A percentile compares a stretch with the other conserved stretches of the same genome.
Conservation (phyloP, 1,284 basidiomycete species). For the Rhodotorula sp. region DNA sequence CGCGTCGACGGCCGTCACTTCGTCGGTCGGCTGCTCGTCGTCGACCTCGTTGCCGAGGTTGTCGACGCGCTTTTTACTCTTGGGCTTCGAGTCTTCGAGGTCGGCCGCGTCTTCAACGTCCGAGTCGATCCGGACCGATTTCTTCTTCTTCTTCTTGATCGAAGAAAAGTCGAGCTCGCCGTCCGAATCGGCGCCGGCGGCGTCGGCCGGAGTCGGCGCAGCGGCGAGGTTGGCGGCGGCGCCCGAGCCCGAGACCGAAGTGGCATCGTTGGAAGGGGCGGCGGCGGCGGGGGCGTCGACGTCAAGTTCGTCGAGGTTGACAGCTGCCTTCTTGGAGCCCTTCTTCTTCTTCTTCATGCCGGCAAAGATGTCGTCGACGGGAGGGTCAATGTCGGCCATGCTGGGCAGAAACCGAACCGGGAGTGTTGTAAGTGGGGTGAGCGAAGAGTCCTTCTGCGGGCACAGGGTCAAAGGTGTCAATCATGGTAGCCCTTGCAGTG, state of each 20-base stretch:
- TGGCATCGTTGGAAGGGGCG: slow-evolving; percentile 14
- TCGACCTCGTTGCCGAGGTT: slow-evolving; percentile 72
- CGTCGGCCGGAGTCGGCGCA: slow-evolving; percentile 61
- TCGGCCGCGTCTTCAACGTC: slow-evolving; percentile 26
- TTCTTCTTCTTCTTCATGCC: slow-evolving; percentile 56
- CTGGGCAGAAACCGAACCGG: background rate
- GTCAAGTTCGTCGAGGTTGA: slow-evolving; percentile 53
- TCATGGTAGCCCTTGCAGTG: too few relatives aligned
- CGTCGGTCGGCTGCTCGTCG: slow-evolving; percentile 51
- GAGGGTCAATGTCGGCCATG: slow-evolving; percentile 37
- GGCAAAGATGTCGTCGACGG: slow-evolving; percentile 52
- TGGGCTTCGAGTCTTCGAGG: slow-evolving; percentile 5
- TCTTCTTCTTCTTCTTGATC: slow-evolving; percentile 54
- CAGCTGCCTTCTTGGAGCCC: slow-evolving; percentile 43
- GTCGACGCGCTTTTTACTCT: slow-evolving; percentile 21
- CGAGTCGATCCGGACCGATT: slow-evolving; percentile 37
- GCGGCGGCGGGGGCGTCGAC: slow-evolving; percentile 45
- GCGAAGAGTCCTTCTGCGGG: too few relatives aligned
- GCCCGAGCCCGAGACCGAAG: slow-evolving; percentile 8
- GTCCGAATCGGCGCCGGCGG: slow-evolving; percentile 35
- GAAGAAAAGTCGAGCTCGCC: slow-evolving; percentile 52
- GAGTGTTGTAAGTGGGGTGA: too few relatives aligned
- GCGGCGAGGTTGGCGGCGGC: slow-evolving; percentile 54
- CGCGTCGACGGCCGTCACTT: slow-evolving; percentile 39
- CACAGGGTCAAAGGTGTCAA: too few relatives aligned